These are phyloP conservation scores for Aspergillus wentii DNA, from an alignment of 495 filamentous ascomycete species.

Conservation along the genomic window DNA sequence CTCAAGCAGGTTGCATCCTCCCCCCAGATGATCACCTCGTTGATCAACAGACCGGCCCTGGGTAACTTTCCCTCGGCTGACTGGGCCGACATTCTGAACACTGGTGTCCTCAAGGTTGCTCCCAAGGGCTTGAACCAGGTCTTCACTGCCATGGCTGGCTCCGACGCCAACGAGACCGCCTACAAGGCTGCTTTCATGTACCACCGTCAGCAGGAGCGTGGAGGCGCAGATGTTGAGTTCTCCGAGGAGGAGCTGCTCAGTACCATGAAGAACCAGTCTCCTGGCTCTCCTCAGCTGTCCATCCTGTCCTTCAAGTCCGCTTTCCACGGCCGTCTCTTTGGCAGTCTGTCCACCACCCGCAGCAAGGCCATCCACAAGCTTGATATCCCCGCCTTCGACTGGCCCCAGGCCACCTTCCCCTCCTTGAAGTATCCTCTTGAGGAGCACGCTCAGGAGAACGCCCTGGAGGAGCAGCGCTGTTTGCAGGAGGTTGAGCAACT, in stretches of 20 bases:
- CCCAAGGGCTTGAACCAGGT: constrained; percentile 92
- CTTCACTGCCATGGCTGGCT: constrained; percentile 93
- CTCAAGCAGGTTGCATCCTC: constrained; percentile 66
- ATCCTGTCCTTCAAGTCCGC: constrained; percentile 90
- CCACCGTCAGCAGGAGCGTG: constrained; percentile 82
- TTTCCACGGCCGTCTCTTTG: constrained; percentile 97
- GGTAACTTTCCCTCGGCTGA: constrained; percentile 93
- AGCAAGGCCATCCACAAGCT: constrained; percentile 98
- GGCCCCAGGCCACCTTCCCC: constrained; percentile 95
- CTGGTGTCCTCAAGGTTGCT: constrained; percentile 83
- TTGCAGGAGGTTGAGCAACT: constrained; percentile 85
- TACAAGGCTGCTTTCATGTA: constrained; percentile 99
- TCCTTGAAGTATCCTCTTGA: constrained; percentile 86
- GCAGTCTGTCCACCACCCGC: constrained; percentile 85
- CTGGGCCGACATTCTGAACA: constrained; percentile 81
- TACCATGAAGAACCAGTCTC: constrained; percentile 80
- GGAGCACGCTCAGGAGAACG: constrained; percentile 76
- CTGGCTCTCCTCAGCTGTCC: constrained; percentile 77
- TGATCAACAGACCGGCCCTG: constrained; percentile 93
- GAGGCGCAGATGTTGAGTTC: constrained; percentile 78
- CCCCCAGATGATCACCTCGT: constrained; percentile 71
- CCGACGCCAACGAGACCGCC: constrained; percentile 97
- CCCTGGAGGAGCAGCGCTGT: constrained; percentile 74
- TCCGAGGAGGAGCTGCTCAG: constrained; percentile 71
- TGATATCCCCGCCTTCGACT: constrained; percentile 97